Evolutionary conservation across 768 basidiomycete species (phyloP).

Genomic region (Galerina sulciceps): DNA sequence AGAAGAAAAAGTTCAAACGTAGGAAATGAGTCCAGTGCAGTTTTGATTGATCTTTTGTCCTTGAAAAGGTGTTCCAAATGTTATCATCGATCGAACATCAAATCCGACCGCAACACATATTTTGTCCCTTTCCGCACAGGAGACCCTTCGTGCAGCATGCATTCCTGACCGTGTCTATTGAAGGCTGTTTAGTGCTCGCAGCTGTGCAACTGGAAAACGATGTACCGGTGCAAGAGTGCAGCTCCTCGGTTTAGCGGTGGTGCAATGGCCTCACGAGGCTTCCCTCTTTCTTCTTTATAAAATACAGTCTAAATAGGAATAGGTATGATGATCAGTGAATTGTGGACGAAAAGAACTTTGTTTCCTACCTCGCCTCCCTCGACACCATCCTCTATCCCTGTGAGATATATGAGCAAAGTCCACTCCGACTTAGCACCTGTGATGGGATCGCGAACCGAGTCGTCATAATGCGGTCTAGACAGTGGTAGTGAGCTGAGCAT

Average conservation of each 20-base stretch:
- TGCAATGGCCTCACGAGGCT: conserved; percentile 50
- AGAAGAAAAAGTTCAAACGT: conserved; percentile 56
- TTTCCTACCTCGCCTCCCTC: conserved; percentile 65
- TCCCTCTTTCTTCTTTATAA: conserved; percentile 59
- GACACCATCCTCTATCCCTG: conserved; percentile 73
- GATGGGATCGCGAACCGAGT: conserved; percentile 60
- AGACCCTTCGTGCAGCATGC: conserved; percentile 75
- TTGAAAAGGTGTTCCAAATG: not conserved
- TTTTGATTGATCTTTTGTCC: not conserved
- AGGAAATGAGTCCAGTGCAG: conserved; percentile 23
- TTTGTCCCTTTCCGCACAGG: conserved; percentile 63
- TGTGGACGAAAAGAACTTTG: not conserved
- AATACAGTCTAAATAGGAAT: conserved; percentile 60
- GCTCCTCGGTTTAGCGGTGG: conserved; percentile 63
- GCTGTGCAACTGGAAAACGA: not conserved
- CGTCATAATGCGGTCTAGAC: conserved; percentile 72
- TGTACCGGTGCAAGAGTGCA: conserved; percentile 68
- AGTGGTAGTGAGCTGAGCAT: not conserved
- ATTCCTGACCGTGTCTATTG: conserved; percentile 70
- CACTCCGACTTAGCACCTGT: conserved; percentile 74
- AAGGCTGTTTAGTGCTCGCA: not conserved
- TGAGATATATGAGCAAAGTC: conserved; percentile 77
- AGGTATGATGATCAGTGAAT: not conserved
- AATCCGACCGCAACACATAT: conserved; percentile 74
- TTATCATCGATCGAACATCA: conserved; percentile 56